Evolutionary conservation across 1,284 basidiomycete species (phyloP), one percentile per base, ranked within the genome.

Genomic region (Ganoderma lingzhi): DNA sequence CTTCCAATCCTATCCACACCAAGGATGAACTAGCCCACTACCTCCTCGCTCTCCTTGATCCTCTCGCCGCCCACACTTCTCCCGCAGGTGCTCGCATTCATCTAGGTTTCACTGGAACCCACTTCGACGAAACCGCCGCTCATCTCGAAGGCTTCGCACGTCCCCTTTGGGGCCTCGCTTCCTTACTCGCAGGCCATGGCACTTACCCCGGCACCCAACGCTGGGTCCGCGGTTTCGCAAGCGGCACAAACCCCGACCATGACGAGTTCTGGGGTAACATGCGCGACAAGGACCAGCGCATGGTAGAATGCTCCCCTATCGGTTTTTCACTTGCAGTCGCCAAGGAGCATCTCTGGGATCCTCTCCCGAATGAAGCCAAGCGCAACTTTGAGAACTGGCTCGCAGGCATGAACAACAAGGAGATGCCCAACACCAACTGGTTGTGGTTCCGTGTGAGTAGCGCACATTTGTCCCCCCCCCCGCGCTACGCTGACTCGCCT

Each of bases 261-360:
- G 82, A 84, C 2, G 92, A 94, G 80, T 94, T 91, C 78, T 94
- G 92, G 93, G 92, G 92, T 2, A 81, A 86, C 63, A 92, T 93
- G 84, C 84, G 86, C 66, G 87, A 91, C 75, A 92, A 90, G 78
- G 93, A 94, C 77, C 92, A 94, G 79, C 80, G 93, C 35, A 94
- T 94, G 93, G 93, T 94, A 0, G 93, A 93, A 78, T 93, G 93
- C 81, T 90, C 90, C 68, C 89, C 93, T 5, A 89, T 93, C 72
- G 92, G 92, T 1, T 93, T 90, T 78, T 84, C 91, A 0, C 84
- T 94, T 59, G 86, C 90, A 10, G 86, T 92, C 17, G 89, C 90
- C 2, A 86, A 86, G 44, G 87, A 92, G 70, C 82, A 88, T 51
- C 81, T 93, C 37, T 93, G 89, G 88, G 86, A 91, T 78, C 84